Evolutionary conservation across 306 rosid genomes (phyloP), one percentile per base, ranked within the genome.

Genomic region (Gynostemma pentaphyllum): DNA sequence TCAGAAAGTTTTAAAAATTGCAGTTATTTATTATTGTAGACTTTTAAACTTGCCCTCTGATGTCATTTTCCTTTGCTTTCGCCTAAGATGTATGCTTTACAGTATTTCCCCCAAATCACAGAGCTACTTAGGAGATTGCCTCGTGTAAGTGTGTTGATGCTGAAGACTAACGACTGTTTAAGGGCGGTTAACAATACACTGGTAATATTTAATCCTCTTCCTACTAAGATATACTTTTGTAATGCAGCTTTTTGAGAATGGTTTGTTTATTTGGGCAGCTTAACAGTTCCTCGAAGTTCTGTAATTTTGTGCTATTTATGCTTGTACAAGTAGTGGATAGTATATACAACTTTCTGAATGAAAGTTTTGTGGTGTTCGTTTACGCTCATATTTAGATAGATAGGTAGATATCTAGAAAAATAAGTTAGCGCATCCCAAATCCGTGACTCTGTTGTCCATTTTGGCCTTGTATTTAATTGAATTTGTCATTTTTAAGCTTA

Each of bases 91-190:
- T 84, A 88, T 72, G 99, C 97, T 75, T 86, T 95, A 74, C 78
- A 86, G 76, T 86, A 92, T 82, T 83, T 92, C 74, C 66, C 86
- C 64, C 84, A 92, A 80, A 92, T 92, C 66, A 79, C 99, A 3
- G 97, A 92, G 81, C 99, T 92, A 67, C 78, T 92, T 11, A 78
- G 94, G 82, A 86, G 94, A 83, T 63, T 92, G 48, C 99, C 99
- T 0, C 95, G 95, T 29, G 99, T 81, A 57, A 86, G 88, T 76
- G 84, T 92, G 72, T 75, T 92, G 68, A 86, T 92, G 99, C 82
- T 92, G 84, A 92, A 92, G 82, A 92, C 99, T 56, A 92, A 92
- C 74, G 99, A 92, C 69, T 92, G 99, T 73, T 79, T 92, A 72
- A 81, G 97, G 66, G 75, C 99, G 32, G 99, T 92, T 70, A 92